Base-by-base conservation (phyloP, 1,284 basidiomycete species). In the Pyrrhoderma noxium region DNA sequence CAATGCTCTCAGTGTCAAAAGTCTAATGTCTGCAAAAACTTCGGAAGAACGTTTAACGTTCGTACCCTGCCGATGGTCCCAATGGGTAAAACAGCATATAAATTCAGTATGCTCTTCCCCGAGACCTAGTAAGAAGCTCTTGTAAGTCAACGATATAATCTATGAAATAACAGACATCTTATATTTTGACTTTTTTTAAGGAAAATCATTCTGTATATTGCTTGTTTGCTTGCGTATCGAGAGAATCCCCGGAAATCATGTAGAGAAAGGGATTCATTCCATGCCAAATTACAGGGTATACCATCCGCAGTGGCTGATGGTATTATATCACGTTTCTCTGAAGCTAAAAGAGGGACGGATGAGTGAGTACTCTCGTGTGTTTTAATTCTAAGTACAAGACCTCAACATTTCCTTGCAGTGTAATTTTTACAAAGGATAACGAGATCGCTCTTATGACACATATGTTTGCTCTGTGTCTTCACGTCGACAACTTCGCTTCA, bases 311-410 rank as follows among this genome's bases (percentile, higher is more conserved):
- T 94, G 11, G 61, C 91, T 22, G 86, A 93, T 53, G 80, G 85
- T 2, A 68, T 95, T 34, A 61, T 91, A n/a, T 72, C 79, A 3
- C 74, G 89, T 47, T 96, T 94, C 66, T 83, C 90, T 0, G 89
- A 94, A 66, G 73, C 68, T 0, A 65, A 78, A 8, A 71, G 88
- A 59, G 80, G 75, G 16, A 79, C 80, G 2, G 73, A 73, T 19
- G 71, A 72, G 88, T 88, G 54, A 45, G 77, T 65, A 46, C 14
- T 49, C 37, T 19, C 27, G 57, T 23, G 52, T 40, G 22, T 37
- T 49, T 19, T 47, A 40, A 40, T 27, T 45, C 11, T 37, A 9
- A 16, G 11, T 16, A 16, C 35, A 11, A 16, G 9, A 16, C 35
- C 35, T n/a, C n/a, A n/a, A n/a, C 9, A 14, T 35, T 27, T 19